A percentile compares a stretch with the other conserved stretches of the same genome.
phyloP scores from a whole-genome alignment of 2,329 filamentous ascomycete species.

The Xylariaceae sp. region DNA sequence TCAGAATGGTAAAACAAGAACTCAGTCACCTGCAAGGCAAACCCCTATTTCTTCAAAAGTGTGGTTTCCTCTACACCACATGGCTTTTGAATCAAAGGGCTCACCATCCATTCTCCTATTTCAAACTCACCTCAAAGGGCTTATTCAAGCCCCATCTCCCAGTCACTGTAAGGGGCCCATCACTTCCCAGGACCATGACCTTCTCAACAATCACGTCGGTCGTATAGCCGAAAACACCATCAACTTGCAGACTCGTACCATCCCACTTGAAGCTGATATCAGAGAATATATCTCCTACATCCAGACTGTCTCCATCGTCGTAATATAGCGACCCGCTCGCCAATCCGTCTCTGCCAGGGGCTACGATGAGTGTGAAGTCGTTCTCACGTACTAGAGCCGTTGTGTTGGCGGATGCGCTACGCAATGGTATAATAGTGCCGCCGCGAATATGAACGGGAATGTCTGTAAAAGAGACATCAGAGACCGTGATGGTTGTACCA shows the following conservation, averaged over 20 bases:
- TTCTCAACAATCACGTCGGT: conserved; percentile 22
- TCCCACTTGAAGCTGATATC: conserved; percentile 25
- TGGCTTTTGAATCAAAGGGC: neutral
- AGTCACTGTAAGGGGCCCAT: conserved; percentile 13
- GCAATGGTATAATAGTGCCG: conserved; percentile 54
- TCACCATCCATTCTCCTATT: neutral
- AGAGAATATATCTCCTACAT: conserved; percentile 19
- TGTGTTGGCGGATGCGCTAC: conserved; percentile 45
- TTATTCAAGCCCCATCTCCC: conserved; percentile 20
- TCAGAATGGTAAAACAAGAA: too few species aligned
- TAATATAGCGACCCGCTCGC: conserved; percentile 46
- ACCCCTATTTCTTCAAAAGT: too few species aligned
- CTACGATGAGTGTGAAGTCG: conserved; percentile 45
- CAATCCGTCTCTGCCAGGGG: conserved; percentile 42
- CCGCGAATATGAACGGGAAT: conserved; percentile 61
- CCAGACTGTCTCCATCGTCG: conserved; percentile 40
- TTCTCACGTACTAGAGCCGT: conserved; percentile 44
- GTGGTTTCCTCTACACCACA: too few species aligned
- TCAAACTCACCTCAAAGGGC: conserved; percentile 18
- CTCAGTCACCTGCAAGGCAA: too few species aligned
- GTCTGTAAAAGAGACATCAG: conserved; percentile 25
- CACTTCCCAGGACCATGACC: conserved; percentile 17
- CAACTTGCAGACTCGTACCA: conserved; percentile 17
- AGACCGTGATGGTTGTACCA: conserved; percentile 22
- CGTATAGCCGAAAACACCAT: conserved; percentile 21